These are phyloP conservation scores for Pinus albicaulis DNA, from an alignment of 75 land plant genomes.

Conservation along the genomic window DNA sequence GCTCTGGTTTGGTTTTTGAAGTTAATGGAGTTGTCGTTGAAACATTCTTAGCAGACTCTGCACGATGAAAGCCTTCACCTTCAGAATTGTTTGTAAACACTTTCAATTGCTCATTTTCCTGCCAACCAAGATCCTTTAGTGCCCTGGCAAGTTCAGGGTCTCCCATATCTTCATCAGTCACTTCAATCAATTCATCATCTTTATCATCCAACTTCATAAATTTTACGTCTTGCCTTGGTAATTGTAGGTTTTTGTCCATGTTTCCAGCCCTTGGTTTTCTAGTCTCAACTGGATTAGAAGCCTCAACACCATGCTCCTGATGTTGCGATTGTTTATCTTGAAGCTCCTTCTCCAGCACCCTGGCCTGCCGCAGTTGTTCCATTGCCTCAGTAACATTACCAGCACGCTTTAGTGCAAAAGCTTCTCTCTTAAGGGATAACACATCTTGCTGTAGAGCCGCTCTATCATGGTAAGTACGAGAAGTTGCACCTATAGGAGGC, in stretches of 20 bases:
- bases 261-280: conserved; percentile 3
- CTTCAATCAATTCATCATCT: conserved; percentile 32
- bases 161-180: conserved; percentile 51
- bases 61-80: not conserved
- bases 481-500: conserved; percentile 22
- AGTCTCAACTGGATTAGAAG: conserved; percentile 2
- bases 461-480: conserved; percentile 19
- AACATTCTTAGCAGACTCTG: not conserved
- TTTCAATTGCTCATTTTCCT: conserved; percentile 22
- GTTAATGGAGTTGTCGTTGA: not conserved
- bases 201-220: conserved; percentile 6
- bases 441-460: conserved; percentile 37
- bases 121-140: conserved; percentile 35
- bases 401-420: conserved; percentile 59
- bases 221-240: not conserved
- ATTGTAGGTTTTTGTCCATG: not conserved
- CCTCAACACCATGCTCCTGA: conserved; percentile 9
- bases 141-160: conserved; percentile 35
- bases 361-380: conserved; percentile 60
- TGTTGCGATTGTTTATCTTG: conserved; percentile 26
- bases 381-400: conserved; percentile 69
- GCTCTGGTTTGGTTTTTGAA: conserved; percentile 48
- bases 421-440: conserved; percentile 52
- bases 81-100: not conserved
- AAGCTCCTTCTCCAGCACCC: conserved; percentile 59